A percentile compares a stretch with the other conserved stretches of the same genome.
phyloP scores from a whole-genome alignment of 2,329 filamentous ascomycete species.

The Blastomyces gilchristii region DNA sequence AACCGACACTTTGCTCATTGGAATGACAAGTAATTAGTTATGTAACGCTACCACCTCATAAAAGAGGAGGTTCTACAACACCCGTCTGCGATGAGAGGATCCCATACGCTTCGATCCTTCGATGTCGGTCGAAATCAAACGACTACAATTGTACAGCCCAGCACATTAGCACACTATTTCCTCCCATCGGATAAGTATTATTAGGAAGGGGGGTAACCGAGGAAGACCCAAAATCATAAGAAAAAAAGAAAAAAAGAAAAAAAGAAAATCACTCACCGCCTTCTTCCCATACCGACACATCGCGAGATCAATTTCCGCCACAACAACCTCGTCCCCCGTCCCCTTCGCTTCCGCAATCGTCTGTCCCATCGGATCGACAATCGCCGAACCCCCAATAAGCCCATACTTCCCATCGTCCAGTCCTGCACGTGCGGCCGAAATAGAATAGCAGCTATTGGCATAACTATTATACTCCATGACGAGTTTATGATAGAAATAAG shows the following conservation, averaged over 20 bases:
- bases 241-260: not conserved
- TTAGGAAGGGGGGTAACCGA: not conserved
- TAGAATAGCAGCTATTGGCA: conserved; percentile 1
- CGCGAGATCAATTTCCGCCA: conserved; percentile 5
- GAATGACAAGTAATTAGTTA: not conserved
- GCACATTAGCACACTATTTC: not conserved
- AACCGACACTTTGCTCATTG: not conserved
- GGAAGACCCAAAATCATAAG: no score
- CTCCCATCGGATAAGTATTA: not conserved
- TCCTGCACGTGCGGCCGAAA: not conserved
- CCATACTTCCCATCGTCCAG: conserved; percentile 4
- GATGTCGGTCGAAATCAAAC: conserved; percentile 3
- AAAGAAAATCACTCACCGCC: not conserved
- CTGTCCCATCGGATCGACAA: conserved; percentile 1
- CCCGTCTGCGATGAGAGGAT: conserved; percentile 5
- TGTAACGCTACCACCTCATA: not conserved
- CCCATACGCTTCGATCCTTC: conserved; percentile 5
- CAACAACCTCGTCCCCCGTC: conserved; percentile 6
- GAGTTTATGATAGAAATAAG: conserved; percentile 7
- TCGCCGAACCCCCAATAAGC: not conserved
- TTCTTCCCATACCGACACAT: not conserved
- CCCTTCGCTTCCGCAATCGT: conserved; percentile 4
- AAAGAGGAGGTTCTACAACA: not conserved
- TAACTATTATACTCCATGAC: conserved; percentile 5
- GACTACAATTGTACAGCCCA: not conserved